Base-by-base conservation (phyloP, 2,329 filamentous ascomycete species). In the Fulvia fulva region DNA sequence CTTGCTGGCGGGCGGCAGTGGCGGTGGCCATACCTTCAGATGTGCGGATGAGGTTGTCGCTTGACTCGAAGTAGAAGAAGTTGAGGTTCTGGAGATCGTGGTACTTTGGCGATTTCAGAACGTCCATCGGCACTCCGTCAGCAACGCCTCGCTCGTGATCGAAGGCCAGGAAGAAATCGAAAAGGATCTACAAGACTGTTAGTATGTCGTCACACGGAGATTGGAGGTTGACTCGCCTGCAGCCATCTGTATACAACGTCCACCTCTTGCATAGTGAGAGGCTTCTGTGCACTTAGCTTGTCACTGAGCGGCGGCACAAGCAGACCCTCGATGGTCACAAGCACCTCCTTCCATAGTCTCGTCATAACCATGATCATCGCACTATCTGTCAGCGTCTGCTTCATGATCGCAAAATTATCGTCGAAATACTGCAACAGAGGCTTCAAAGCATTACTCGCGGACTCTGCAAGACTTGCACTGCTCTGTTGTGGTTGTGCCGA, bases 311-410 rank as follows among this genome's bases (percentile, higher is more conserved):
- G 94, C 19, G 94, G 94, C 2, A 99, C 93, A 41, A 99, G 82
- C 19, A 99, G 81, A 37, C 84, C 84, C 75, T 99, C 94, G 63
- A 97, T 89, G 0, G 93, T 95, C 67, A 92, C 87, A 16, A 99
- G 81, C 0, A 96, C 92, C 74, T 99, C 94, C 76, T 99, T 99
- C 94, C 94, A 99, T 5, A 99, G 78, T 46, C 94, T 86, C 22
- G 91, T 95, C 94, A 99, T 99, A 67, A 99, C 94, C 72, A 94
- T 92, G 67, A 92, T 86, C 93, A 99, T 97, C n/a, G 94, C 95
- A 57, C 91, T 87, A 58, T 91, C 88, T 0, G 94, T 97, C 57
- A 99, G 80, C 0, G 93, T 97, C 74, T 94, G 87, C 77, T 97
- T 97, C 92, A 99, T 96, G 67, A 97, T 96, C 59, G 91, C 91